These are phyloP conservation scores for Paecilomyces sp. DNA, from an alignment of 2,329 filamentous ascomycete species.

Conservation along the genomic window DNA sequence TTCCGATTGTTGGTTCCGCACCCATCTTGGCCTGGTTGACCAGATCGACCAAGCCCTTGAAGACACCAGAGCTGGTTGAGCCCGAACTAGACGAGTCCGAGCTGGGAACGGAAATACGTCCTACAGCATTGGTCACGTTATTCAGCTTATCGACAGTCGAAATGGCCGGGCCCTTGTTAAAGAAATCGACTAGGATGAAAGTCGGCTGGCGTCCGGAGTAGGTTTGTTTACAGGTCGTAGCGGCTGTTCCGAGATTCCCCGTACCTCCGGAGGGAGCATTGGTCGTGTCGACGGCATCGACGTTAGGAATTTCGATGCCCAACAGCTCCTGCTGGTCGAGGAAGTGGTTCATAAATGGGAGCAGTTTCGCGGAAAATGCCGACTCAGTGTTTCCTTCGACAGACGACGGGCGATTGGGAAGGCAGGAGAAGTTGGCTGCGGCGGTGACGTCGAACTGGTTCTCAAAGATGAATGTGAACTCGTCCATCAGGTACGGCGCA, in stretches of 20 bases:
- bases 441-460: conserved; percentile 60
- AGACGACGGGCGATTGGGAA: conserved; percentile 56
- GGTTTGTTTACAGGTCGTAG: conserved; percentile 46
- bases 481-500: conserved; percentile 38
- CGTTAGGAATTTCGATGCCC: conserved; percentile 55
- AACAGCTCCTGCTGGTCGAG: conserved; percentile 52
- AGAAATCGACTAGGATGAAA: conserved; percentile 75
- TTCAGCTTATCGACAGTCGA: conserved; percentile 64
- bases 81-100: conserved; percentile 16
- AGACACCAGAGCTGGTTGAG: conserved; percentile 26
- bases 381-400: conserved; percentile 39
- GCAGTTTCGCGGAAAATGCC: conserved; percentile 52
- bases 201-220: conserved; percentile 58
- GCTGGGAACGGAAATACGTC: conserved; percentile 29
- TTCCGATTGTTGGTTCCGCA: conserved; percentile 29
- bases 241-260: conserved; percentile 46
- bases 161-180: conserved; percentile 64
- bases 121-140: conserved; percentile 40
- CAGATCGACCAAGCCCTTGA: conserved; percentile 31
- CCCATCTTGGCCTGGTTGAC: conserved; percentile 29
- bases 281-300: conserved; percentile 54
- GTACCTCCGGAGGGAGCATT: conserved; percentile 54
- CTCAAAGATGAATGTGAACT: conserved; percentile 56
- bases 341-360: conserved; percentile 78
- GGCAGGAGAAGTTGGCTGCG: conserved; percentile 63